Evolutionary conservation across 495 filamentous ascomycete genomes (phyloP).

Genomic region (Aspergillus coremiiformis): DNA sequence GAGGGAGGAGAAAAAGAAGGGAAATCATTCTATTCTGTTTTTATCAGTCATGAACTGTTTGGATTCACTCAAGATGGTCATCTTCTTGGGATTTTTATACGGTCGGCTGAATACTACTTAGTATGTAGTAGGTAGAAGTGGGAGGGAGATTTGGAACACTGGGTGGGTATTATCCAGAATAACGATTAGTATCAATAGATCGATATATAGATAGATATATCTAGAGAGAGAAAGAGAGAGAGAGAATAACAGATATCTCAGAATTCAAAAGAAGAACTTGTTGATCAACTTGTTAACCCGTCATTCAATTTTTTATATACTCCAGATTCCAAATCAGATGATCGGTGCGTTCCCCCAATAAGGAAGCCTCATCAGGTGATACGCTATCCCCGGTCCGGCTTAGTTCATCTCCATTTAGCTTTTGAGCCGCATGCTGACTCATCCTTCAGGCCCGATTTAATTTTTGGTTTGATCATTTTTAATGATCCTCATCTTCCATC

Average conservation of each 20-base stretch:
- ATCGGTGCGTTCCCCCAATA: conserved; percentile 18
- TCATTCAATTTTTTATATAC: background rate
- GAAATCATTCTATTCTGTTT: background rate
- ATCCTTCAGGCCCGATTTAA: conserved; percentile 13
- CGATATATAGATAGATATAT: too few species aligned
- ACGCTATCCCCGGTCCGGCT: conserved; percentile 14
- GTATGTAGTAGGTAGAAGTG: too few species aligned
- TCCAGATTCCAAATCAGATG: conserved; percentile 11
- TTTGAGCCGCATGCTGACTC: conserved; percentile 38
- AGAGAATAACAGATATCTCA: too few species aligned
- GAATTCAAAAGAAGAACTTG: too few species aligned
- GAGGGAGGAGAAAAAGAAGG: conserved; percentile 4
- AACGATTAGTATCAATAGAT: too few species aligned
- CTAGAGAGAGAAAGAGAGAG: too few species aligned
- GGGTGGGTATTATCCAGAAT: background rate
- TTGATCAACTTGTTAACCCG: background rate
- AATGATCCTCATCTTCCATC: background rate
- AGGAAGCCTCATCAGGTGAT: conserved; percentile 12
- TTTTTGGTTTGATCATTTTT: conserved; percentile 24
- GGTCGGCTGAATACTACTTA: background rate
- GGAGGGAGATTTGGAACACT: background rate
- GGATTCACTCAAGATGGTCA: too few species aligned
- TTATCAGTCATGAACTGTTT: background rate
- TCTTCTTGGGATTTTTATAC: background rate
- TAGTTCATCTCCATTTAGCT: conserved; percentile 30